Conservation (phyloP, 179 eudicot genomes). For the Actinidia arguta region DNA sequence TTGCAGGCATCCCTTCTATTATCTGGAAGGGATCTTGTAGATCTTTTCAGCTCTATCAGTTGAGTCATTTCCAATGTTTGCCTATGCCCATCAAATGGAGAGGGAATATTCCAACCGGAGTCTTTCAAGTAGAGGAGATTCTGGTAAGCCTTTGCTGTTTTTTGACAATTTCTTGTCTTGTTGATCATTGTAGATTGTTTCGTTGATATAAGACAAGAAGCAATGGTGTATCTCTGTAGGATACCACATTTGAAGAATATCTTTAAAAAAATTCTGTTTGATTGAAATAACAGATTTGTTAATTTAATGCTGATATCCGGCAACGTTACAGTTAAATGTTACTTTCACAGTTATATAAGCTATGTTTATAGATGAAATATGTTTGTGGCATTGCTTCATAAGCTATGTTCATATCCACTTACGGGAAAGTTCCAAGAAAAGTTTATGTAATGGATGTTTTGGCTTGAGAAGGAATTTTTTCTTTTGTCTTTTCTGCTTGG, state of each 20-base stretch:
- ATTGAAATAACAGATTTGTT: background rate
- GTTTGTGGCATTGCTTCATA: background rate
- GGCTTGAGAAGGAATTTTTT: no score
- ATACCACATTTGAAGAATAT: no score
- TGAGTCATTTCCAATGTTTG: constrained; percentile 15
- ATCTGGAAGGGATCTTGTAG: constrained; percentile 13
- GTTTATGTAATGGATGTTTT: background rate
- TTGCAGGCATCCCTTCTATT: constrained; percentile 1
- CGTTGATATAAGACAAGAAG: background rate
- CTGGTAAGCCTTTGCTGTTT: constrained; percentile 27
- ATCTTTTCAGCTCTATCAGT: background rate
- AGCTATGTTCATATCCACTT: background rate
- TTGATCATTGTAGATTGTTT: background rate
- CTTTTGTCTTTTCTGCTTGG: no score
- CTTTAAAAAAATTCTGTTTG: background rate
- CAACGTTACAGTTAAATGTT: background rate
- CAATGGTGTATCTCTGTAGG: background rate
- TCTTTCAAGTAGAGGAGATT: constrained; percentile 39
- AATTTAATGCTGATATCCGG: background rate
- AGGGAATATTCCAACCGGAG: constrained; percentile 34
- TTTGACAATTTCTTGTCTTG: background rate
- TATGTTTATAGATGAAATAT: background rate
- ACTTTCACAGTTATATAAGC: background rate
- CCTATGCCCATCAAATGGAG: constrained; percentile 37
- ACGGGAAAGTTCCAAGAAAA: background rate